A percentile compares a stretch with the other conserved stretches of the same genome.
These are phyloP conservation scores for Hibiscus mutabilis DNA, from an alignment of 345 rosid genomes.

Conservation along the genomic window DNA sequence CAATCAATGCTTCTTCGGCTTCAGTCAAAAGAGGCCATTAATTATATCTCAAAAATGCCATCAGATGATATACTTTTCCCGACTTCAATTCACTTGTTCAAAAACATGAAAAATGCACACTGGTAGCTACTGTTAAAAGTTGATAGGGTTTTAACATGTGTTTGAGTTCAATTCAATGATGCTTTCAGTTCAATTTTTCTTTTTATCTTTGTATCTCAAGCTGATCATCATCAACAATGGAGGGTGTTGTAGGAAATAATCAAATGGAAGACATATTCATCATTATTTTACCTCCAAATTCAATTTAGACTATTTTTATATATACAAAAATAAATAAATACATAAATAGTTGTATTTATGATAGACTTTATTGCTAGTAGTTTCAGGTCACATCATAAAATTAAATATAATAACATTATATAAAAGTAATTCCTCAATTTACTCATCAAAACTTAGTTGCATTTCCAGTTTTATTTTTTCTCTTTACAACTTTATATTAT, in stretches of 20 bases:
- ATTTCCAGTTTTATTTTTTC: not conserved
- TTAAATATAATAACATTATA: not conserved
- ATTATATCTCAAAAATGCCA: not conserved
- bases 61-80: not conserved
- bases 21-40: not conserved
- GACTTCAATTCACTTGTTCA: not conserved
- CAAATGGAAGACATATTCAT: not conserved
- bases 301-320: not conserved
- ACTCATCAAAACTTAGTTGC: not conserved
- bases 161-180: not conserved
- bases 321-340: not conserved
- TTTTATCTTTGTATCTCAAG: not conserved
- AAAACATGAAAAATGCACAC: not conserved
- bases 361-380: slow-evolving; percentile 39
- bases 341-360: slow-evolving; percentile 26
- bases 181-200: not conserved
- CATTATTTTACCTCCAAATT: too few species aligned
- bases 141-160: not conserved
- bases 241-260: not conserved
- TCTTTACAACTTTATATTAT: too few species aligned
- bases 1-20: not conserved
- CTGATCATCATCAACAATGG: too few species aligned
- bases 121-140: not conserved
- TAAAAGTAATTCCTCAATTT: not conserved
- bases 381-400: slow-evolving; percentile 32